Base-by-base conservation (phyloP, 768 basidiomycete genomes). In the Cystoderma amianthinum region DNA sequence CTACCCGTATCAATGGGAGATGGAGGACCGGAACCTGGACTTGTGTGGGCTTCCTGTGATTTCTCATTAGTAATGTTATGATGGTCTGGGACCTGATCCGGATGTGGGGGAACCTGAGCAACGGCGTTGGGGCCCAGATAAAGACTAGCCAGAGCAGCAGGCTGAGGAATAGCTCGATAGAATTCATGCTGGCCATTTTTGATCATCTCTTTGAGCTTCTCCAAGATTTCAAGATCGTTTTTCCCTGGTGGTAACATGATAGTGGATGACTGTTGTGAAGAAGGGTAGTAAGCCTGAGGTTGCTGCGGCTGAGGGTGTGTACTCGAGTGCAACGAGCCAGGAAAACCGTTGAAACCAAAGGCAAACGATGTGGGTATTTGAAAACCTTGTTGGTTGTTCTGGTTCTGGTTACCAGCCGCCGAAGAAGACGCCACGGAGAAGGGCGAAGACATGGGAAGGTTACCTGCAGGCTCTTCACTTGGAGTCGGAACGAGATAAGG, bases 151-250 rank as follows among this genome's bases (percentile, higher is more conserved):
- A 89, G 75, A 37, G 70, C 72, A 12, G 67, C 68, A 20, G 85
- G 86, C 44, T 78, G 72, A 18, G 86, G 83, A 35, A 74, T 55
- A 20, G 85, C 74, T 17, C 75, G 73, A 57, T 76, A 89, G 49
- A 78, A 67, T 42, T 83, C 76, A 58, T 89, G 85, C 53, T 89
- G 85, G 38, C 75, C 76, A 22, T 67, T 70, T 53, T 79, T 82
- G 60, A 89, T 88, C 42, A 74, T 64, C 17, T 76, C 64, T 58
- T 89, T 88, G 58, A 89, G 77, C 42, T 78, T 78, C 61, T 87
- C 78, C 44, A 89, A 71, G 22, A 80, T 71, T 56, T 86, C 82
- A 46, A 88, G 72, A 61, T 87, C 86, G 54, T 67, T 71, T 51
- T 76, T 68, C 5, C 80, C 82, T 16, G 74, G 68, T 2, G 76